Evolutionary conservation across 192 early-diverging fungal species (phyloP).

Genomic region (Pecoramyces ruminantium): DNA sequence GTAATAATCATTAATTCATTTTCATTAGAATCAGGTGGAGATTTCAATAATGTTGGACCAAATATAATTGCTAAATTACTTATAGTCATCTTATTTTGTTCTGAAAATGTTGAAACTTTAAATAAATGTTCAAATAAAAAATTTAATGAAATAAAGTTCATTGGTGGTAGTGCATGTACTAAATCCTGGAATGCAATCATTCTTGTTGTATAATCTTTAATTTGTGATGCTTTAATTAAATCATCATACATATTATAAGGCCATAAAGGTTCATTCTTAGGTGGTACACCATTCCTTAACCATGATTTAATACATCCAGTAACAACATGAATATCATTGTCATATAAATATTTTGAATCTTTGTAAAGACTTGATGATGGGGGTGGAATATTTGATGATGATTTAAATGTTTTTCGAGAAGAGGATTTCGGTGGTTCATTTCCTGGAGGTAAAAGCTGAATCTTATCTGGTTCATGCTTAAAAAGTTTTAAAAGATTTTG

Average conservation of each 20-base stretch:
- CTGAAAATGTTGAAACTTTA: neutral
- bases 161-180: conserved; percentile 22
- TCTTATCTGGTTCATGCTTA: conserved; percentile 12
- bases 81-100: neutral
- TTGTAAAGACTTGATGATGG: neutral
- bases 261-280: conserved; percentile 20
- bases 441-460: conserved; percentile 15
- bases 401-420: conserved; percentile 1
- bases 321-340: conserved; percentile 36
- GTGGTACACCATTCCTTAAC: conserved; percentile 22
- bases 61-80: neutral
- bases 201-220: conserved; percentile 21
- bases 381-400: neutral
- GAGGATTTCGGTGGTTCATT: conserved; percentile 1
- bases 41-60: neutral
- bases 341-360: conserved; percentile 14
- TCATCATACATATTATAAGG: conserved; percentile 21
- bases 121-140: conserved; percentile 28
- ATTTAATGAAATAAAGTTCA: conserved; percentile 22
- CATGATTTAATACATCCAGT: conserved; percentile 25
- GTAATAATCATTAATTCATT: neutral
- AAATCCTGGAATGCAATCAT: conserved; percentile 36
- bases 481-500: conserved; percentile 18
- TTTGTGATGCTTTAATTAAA: conserved; percentile 22
- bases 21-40: neutral